Evolutionary conservation across 2,329 filamentous ascomycete genomes (phyloP), one percentile per base, ranked within the genome.

Genomic region (Endocalyx cinctus): DNA sequence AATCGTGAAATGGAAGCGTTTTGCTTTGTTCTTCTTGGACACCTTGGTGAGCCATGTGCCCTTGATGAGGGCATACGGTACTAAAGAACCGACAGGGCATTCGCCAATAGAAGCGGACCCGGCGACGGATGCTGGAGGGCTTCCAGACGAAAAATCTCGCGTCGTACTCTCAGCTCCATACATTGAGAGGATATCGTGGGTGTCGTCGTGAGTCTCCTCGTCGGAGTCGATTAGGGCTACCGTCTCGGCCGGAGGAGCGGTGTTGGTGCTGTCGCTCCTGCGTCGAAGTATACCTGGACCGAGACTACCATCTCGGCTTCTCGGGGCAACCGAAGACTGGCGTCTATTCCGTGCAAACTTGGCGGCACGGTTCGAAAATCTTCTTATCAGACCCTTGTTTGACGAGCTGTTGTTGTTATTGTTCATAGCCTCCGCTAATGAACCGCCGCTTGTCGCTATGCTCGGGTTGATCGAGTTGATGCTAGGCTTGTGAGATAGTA

Each of bases 241-340:
- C 19, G 50, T 50, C 18, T 58, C 66, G 36, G 71, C 70, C 22
- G 72, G 64, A 8, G 78, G 75, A 6, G 72, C 70, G 6, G 82
- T 82, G 45, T 78, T 85, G 59, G 85, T 92, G 66, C 89, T 95
- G 59, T 94, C 88, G 59, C 89, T 96, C 45, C 89, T 80, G 37
- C 87, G 76, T 42, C 90, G 80, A 60, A 94, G 78, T 33, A 95
- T 84, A 35, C 88, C 84, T 2, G 92, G 92, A 1, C 92, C 92
- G 17, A 88, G 82, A 55, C 89, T 96, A 41, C 85, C 82, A 54
- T 96, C 88, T 26, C 89, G 80, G 55, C 83, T 87, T 40, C 81
- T 79, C 14, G 84, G 77, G 27, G 84, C 76, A 1, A 82, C 82
- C 3, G 86, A 88, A 12, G 87, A 94, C 41, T 84, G 82, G 41